Conservation (phyloP, 192 early-diverging fungal species). For the Funneliformis mosseae region DNA sequence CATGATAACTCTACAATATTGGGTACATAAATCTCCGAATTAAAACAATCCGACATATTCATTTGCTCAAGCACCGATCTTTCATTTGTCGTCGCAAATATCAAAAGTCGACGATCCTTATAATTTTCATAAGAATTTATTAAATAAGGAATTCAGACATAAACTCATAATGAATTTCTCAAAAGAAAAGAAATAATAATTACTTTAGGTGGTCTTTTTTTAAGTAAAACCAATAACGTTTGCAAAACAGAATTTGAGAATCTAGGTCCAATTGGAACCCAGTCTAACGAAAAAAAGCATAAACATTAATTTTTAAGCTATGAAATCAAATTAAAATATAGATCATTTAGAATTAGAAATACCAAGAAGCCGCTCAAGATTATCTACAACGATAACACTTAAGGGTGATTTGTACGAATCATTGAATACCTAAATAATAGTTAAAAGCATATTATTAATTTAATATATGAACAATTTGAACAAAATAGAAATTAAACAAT, state of each 20-base stretch:
- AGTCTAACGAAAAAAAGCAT: conserved; percentile 63
- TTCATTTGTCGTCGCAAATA: conserved; percentile 87
- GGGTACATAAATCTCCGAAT: conserved; percentile 80
- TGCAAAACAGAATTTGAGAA: conserved; percentile 95
- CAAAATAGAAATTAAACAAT: background rate
- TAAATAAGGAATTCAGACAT: no score
- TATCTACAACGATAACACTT: conserved; percentile 92
- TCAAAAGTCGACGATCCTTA: conserved; percentile 75
- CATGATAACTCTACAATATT: conserved; percentile 71
- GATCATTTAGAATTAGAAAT: background rate
- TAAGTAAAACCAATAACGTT: conserved; percentile 89
- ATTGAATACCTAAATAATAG: conserved; percentile 67
- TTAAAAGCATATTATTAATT: background rate
- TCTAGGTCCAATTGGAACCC: conserved; percentile 91
- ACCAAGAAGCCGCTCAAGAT: conserved; percentile 89
- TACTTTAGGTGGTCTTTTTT: conserved; percentile 86
- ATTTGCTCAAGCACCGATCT: conserved; percentile 80
- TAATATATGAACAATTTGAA: background rate
- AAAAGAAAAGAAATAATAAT: background rate
- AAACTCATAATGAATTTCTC: no score
- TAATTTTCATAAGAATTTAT: background rate
- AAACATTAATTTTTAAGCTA: background rate
- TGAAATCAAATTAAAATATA: background rate
- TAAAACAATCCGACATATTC: conserved; percentile 86
- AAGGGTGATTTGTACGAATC: conserved; percentile 96